phyloP scores from a whole-genome alignment of 306 rosid genomes.

The Lotus japonicus region DNA sequence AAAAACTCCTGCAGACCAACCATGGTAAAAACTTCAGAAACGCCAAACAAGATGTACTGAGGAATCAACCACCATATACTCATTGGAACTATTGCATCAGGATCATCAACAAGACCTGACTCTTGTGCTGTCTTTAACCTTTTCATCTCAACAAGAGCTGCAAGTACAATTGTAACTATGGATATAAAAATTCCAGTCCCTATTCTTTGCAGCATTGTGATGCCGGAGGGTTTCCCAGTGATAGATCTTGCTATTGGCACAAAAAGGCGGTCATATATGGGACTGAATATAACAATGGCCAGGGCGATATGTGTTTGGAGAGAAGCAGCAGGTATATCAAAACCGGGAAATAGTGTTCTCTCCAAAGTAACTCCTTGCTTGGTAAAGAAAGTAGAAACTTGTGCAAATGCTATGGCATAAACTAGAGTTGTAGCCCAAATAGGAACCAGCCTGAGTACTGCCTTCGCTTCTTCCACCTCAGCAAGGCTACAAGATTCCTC shows the following conservation, averaged over 20 bases:
- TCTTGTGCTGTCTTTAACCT: conserved; percentile 57
- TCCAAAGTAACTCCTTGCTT: conserved; percentile 51
- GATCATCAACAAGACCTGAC: conserved; percentile 41
- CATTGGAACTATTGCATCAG: conserved; percentile 53
- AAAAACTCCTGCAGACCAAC: conserved; percentile 81
- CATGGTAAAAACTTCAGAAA: conserved; percentile 54
- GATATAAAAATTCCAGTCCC: conserved; percentile 59
- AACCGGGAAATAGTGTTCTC: conserved; percentile 36
- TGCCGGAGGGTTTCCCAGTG: conserved; percentile 54
- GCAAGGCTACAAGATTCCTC: conserved; percentile 12
- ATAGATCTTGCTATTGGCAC: conserved; percentile 50
- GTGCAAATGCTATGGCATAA: conserved; percentile 38
- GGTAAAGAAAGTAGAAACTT: conserved; percentile 32
- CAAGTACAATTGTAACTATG: conserved; percentile 31
- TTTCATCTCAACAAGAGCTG: conserved; percentile 52
- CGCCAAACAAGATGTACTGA: conserved; percentile 50
- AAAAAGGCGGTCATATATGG: conserved; percentile 49
- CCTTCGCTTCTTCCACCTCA: conserved; percentile 50
- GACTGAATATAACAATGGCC: conserved; percentile 31
- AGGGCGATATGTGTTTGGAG: conserved; percentile 42
- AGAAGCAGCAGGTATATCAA: conserved; percentile 57
- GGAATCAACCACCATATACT: conserved; percentile 76
- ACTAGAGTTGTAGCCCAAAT: conserved; percentile 33
- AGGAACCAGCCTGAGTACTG: conserved; percentile 39
- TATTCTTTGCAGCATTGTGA: conserved; percentile 68